Evolutionary conservation across 129 eudicot genomes (phyloP), one percentile per base, ranked within the genome.

Genomic region (Pseudognaphalium luteoalbum): DNA sequence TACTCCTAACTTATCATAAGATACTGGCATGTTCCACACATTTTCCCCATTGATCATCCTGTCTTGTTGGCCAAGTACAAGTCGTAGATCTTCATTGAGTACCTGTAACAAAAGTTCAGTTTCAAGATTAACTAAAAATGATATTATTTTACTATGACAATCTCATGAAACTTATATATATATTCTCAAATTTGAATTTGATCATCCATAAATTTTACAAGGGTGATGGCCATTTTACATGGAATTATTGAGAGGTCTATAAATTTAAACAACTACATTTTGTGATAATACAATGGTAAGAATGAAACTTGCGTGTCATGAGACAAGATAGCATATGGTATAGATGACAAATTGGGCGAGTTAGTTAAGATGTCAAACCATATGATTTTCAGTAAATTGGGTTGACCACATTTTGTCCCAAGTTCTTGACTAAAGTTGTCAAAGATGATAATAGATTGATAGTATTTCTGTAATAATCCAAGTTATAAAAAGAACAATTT

Each of bases 1-100:
- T 77, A 95, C 96, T 66, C 99, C 97, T 29, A 95, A 80, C 80
- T 95, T 95, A 84, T 95, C 97, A 44, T 95, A 95, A n/a, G 94
- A 79, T 32, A 89, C 96, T 4, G 97, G 99, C 90, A 76, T 78
- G 78, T 95, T 95, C 99, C 99, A 95, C 34, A 91, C 86, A 21
- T 95, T 95, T 74, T 81, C 97, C 6, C 99, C 99, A 11, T 82
- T 89, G 25, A 78, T 80, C 97, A 95, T 95, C 61, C 99, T 82
- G 25, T 95, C 97, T 47, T 95, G 99, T 80, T 95, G 99, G 42
- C 99, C 99, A 50, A 95, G 81, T 35, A 95, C 99, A 42, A 91
- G 97, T 66, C 97, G 75, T 66, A 95, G 86, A 81, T 95, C 97
- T 82, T 91, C 99, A 51, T 95, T 95, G 73, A 93, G 61, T 30